Conservation (phyloP, 2,329 filamentous ascomycete genomes). For the Coniochaeta sp. region DNA sequence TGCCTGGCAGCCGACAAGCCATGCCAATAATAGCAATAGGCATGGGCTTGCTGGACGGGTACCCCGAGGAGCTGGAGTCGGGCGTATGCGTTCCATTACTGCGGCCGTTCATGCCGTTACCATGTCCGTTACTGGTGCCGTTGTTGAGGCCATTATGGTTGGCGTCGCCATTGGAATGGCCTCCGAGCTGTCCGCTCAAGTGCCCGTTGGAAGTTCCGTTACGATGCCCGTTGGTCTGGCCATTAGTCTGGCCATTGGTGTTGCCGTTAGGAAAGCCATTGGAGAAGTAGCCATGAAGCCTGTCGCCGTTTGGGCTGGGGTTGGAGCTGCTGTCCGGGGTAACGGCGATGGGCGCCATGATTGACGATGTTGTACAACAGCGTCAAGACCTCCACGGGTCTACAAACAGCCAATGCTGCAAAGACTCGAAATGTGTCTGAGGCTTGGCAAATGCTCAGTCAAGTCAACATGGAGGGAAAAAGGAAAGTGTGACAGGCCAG, state of each 20-base stretch:
- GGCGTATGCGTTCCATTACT: no score
- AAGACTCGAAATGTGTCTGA: neutral
- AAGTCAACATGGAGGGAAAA: conserved; percentile 3
- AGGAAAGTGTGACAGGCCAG: neutral
- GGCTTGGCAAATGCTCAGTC: neutral
- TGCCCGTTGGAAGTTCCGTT: conserved; percentile 14
- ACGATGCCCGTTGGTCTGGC: conserved; percentile 4
- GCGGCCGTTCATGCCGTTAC: no score
- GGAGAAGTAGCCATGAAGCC: conserved; percentile 16
- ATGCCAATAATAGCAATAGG: conserved; percentile 24
- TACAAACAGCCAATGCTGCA: neutral
- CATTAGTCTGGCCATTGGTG: conserved; percentile 14
- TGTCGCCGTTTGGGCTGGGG: conserved; percentile 20
- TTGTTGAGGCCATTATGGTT: conserved; percentile 12
- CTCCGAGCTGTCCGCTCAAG: conserved; percentile 17
- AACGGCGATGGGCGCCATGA: conserved; percentile 22
- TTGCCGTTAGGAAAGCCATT: conserved; percentile 17
- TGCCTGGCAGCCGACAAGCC: conserved; percentile 21
- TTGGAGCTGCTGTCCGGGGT: conserved; percentile 20
- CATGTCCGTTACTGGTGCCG: conserved; percentile 6
- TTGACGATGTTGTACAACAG: conserved; percentile 6
- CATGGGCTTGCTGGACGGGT: conserved; percentile 8
- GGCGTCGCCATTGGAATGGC: conserved; percentile 11
- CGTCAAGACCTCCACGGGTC: conserved; percentile 6
- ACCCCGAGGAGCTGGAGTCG: conserved; percentile 14